Evolutionary conservation across 2,329 filamentous ascomycete genomes (phyloP), one percentile per base, ranked within the genome.

Genomic region (Chalaropsis ovoidea): DNA sequence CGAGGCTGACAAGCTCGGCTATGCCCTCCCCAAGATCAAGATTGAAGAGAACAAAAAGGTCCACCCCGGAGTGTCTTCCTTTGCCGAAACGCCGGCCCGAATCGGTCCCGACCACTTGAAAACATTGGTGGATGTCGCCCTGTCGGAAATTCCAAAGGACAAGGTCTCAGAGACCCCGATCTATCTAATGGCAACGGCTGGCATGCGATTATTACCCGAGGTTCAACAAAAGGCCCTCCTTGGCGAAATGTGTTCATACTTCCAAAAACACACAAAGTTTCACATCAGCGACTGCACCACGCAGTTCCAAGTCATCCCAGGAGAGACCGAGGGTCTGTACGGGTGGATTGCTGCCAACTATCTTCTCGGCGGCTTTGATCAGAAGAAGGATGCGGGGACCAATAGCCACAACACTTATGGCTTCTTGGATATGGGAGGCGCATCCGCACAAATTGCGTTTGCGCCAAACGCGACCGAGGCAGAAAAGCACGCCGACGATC

Each of bases 331-430:
- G 75, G 94, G 92, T 2, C 76, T 99, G 39, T 99, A 97, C 71
- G 94, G 94, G 47, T 99, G 94, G 94, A 88, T 99, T 70, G 93
- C 95, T 7, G 89, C 93, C 64, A 99, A 99, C 73, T 99, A 99
- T 72, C 77, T 99, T 39, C 80, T 99, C 0, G 93, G 91, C 35
- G 90, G 91, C 3, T 97, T 99, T 71, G 89, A 97, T 73, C 86
- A 90, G 0, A 78, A 86, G 62, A 77, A 84, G 15, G 89, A 96
- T 71, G 78, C 84, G 64, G 90, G 96, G 74, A n/a, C 27, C 1
- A 56, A 61, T 69, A 84, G 83, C 31, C 94, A 97, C 73, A 89
- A 92, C 72, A 99, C 94, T 0, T 99, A 97, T 74, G 94, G 94
- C 0, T 99, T 99, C 72, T 78, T 99, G 68, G 94, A 99, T 73